Percentiles rank a stretch among this genome's conserved stretches.
Evolutionary conservation across 176 grass and related monocot species (phyloP).

Genomic region (Themeda triandra): DNA sequence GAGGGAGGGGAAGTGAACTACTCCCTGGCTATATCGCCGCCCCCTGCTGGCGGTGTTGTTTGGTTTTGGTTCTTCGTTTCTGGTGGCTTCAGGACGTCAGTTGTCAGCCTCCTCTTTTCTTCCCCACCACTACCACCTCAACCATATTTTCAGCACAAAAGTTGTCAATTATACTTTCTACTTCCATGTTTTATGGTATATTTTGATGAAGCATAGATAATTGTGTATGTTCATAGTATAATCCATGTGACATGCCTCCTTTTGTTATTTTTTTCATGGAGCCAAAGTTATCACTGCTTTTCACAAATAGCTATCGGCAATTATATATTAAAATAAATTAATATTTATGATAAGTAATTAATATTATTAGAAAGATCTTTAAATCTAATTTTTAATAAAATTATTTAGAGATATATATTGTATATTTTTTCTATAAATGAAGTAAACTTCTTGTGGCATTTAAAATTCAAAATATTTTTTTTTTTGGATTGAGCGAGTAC

Average conservation of each 20-base stretch:
- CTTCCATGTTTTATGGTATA: neutral
- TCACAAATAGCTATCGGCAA: too few relatives aligned
- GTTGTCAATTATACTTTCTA: neutral
- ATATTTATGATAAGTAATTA: too few relatives aligned
- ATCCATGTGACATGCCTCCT: neutral
- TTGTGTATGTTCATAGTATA: neutral
- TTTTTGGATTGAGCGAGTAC: too few relatives aligned
- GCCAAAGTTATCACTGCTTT: too few relatives aligned
- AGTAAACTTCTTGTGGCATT: too few relatives aligned
- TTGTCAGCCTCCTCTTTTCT: neutral
- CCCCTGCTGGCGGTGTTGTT: neutral
- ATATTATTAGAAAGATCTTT: too few relatives aligned
- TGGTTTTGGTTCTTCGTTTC: neutral
- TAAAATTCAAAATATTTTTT: too few relatives aligned
- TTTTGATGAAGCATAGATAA: neutral
- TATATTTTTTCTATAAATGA: too few relatives aligned
- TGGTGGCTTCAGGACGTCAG: slow-evolving; percentile 13
- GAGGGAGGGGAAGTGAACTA: slow-evolving; percentile 28
- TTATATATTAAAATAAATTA: too few relatives aligned
- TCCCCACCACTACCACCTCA: neutral
- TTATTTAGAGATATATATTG: too few relatives aligned
- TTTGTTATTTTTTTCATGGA: neutral
- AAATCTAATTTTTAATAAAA: too few relatives aligned
- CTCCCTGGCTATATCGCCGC: slow-evolving; percentile 16
- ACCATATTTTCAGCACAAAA: neutral